Evolutionary conservation across 257 asterid species (phyloP), one percentile per base, ranked within the genome.

Genomic region (Cordia subcordata): DNA sequence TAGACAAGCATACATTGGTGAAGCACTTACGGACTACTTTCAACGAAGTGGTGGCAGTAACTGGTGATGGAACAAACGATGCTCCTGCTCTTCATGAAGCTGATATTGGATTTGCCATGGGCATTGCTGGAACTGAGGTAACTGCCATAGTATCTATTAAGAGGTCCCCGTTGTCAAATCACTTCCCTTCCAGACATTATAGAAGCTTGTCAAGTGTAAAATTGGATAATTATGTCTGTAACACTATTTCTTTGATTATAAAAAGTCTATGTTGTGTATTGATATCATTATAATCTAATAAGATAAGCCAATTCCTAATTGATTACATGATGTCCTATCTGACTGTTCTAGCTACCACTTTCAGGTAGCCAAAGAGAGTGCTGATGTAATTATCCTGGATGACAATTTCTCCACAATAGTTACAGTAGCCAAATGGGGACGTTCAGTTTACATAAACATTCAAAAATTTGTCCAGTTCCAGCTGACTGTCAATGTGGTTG

Each of bases 51-150:
- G 98, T 90, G 64, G 98, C 98, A 33, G 98, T 92, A 27, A 88
- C 98, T 42, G 98, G 98, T 39, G 98, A 92, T 70, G 98, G 98
- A 44, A 92, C 98, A 5, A 92, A 92, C 46, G 98, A 92, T 74
- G 96, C 98, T 55, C 98, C 98, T 58, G 98, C 98, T 11, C 96
- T 90, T 70, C 98, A 87, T 66, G 98, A 90, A 79, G 98, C 98
- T 21, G 98, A 90, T 71, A 90, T 87, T 57, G 96, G 98, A 66
- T 93, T 90, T 35, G 98, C 98, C 22, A 90, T 90, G 98, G 98
- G 98, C 68, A 92, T 92, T 62, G 84, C 98, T 11, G 96, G 98
- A 69, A 92, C 98, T 12, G 98, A 91, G 91, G 98, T 90, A 64
- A 67, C 18, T 63, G 13, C 3, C 57, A n/a, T 13, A 39, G 15